Conservation (phyloP, 371 early-diverging fungal genomes). For the Mortierella sp. region DNA sequence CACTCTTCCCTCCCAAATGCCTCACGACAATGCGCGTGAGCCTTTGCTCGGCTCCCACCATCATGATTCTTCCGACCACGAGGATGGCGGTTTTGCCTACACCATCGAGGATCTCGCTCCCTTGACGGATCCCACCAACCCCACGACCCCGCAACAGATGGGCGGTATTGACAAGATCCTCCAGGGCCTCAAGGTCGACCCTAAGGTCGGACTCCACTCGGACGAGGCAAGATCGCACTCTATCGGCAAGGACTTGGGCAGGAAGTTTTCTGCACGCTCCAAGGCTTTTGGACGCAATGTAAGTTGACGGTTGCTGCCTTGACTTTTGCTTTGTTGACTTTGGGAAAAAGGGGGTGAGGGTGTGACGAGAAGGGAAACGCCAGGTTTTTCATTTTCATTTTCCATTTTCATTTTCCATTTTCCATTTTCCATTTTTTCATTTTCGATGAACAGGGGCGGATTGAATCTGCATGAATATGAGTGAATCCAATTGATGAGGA, state of each 20-base stretch:
- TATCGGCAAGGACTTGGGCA: constrained; percentile 43
- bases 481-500: neutral
- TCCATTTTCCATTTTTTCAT: neutral
- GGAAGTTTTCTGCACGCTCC: constrained; percentile 71
- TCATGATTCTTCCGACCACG: neutral
- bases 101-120: constrained; percentile 35
- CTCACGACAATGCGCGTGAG: constrained; percentile 35
- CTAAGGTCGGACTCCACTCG: constrained; percentile 70
- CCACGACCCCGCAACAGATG: constrained; percentile 69
- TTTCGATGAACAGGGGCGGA: neutral
- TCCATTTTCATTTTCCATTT: neutral
- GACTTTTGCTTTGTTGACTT: neutral
- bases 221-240: constrained; percentile 67
- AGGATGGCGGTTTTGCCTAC: constrained; percentile 20
- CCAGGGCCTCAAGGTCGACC: constrained; percentile 73
- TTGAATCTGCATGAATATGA: neutral
- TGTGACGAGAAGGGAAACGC: neutral
- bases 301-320: constrained; percentile 13
- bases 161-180: constrained; percentile 77
- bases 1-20: constrained; percentile 8
- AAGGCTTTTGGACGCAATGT: constrained; percentile 77
- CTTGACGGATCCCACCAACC: constrained; percentile 80
- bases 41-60: constrained; percentile 29
- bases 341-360: neutral
- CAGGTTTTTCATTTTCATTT: neutral